Percentiles rank a stretch among this genome's conserved stretches.
These are phyloP conservation scores for Aspergillus chevalieri DNA, from an alignment of 2,329 filamentous ascomycete species.

Conservation along the genomic window DNA sequence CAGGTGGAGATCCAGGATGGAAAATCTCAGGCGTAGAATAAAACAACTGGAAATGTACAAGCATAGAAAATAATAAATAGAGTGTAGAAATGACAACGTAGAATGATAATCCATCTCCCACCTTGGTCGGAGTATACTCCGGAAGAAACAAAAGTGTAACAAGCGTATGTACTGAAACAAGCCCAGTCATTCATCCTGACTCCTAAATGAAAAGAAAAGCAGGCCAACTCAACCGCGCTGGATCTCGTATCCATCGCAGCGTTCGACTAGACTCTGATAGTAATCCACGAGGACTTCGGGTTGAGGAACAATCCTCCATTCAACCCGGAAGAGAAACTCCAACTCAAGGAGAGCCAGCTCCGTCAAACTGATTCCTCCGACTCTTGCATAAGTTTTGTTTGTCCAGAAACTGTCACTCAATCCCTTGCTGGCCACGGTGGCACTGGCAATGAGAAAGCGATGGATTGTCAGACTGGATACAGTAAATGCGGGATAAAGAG, in stretches of 20 bases:
- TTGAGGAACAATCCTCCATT: constrained; percentile 95
- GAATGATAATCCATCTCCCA: background rate
- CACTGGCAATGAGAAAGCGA: constrained; percentile 91
- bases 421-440: constrained; percentile 92
- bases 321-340: constrained; percentile 84
- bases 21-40: background rate
- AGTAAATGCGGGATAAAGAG: constrained; percentile 87
- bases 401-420: constrained; percentile 98
- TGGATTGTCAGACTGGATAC: constrained; percentile 96
- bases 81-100: background rate
- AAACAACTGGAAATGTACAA: background rate
- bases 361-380: constrained; percentile 83
- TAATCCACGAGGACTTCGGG: constrained; percentile 91
- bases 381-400: constrained; percentile 89
- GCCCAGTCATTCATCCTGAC: background rate
- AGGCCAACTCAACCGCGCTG: constrained; percentile 22
- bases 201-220: background rate
- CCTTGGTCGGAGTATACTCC: background rate
- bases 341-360: constrained; percentile 88
- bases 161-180: background rate
- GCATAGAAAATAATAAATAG: background rate
- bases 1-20: constrained; percentile 2
- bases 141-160: background rate
- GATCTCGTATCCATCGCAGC: constrained; percentile 55
- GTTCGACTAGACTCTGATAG: constrained; percentile 75